Base-by-base conservation (phyloP, 805 yeast genomes). In the Suhomyces pyralidae region DNA sequence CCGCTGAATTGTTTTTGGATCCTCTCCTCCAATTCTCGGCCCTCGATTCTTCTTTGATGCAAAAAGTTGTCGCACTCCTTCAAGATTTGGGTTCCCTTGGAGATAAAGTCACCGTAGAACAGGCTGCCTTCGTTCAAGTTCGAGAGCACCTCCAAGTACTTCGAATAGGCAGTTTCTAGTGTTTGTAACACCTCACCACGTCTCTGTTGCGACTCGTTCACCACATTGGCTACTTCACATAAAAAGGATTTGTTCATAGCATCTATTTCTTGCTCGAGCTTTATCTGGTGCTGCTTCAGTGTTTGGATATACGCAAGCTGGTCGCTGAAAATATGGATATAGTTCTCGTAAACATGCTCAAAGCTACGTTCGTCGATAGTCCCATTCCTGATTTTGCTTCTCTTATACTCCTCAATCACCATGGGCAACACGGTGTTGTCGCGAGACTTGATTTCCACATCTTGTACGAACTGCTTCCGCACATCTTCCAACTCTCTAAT, bases 101-200 rank as follows among this genome's bases (percentile, higher is more conserved):
- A 66, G 28, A 78, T 69, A 55, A 89, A 80, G 50, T 84, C 86
- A 38, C 76, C 76, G 69, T 92, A 92, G 63, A 91, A 91, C 50
- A 78, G 77, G 0, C 81, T 60, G 0, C 96, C 97, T 59, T 86
- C 88, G 28, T 78, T 78, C 25, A 90, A 64, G 61, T 88, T 86
- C 5, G 76, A 70, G 15, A 78, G 66, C 2, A 89, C 75, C 59
- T 86, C 89, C 26, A 76, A 66, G 60, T 75, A 86, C 46, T 80
- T 77, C 40, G 71, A 65, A 56, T 75, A 80, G 1, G 79, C 81
- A 5, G 73, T 65, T 50, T 82, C 86, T 26, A 87, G 64, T 1
- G 66, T 69, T 50, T 81, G 83, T 43, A 88, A 65, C 0, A 80
- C 79, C 20, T 71, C 69, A 49, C 79, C 80, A 45, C 90, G 69